Conservation (phyloP, 306 rosid genomes). For the Dryas alaskensis region DNA sequence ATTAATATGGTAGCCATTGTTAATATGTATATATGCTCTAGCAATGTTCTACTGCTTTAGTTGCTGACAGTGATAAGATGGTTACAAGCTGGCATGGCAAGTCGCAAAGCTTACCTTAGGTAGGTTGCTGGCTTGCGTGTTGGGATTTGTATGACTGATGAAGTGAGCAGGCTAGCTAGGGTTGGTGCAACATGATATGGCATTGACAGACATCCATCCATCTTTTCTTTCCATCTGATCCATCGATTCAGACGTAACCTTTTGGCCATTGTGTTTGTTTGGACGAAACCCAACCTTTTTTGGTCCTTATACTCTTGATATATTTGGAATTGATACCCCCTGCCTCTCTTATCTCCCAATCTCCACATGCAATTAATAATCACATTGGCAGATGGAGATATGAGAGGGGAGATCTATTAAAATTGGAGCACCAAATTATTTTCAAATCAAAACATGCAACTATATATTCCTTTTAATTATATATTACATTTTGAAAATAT, state of each 20-base stretch:
- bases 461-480: no score
- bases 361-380: conserved; percentile 1
- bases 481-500: no score
- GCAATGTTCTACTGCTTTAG: neutral
- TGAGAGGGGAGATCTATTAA: neutral
- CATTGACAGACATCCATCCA: conserved; percentile 33
- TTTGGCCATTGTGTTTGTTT: conserved; percentile 21
- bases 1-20: neutral
- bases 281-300: conserved; percentile 18
- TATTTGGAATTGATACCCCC: neutral
- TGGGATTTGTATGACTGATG: conserved; percentile 18
- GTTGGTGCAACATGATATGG: conserved; percentile 34
- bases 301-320: neutral
- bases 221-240: conserved; percentile 34
- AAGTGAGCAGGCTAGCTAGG: conserved; percentile 4
- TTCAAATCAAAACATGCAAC: no score
- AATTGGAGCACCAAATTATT: neutral
- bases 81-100: conserved; percentile 22
- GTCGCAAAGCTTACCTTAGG: conserved; percentile 11
- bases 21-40: neutral
- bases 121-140: conserved; percentile 27
- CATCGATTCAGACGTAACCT: conserved; percentile 39
- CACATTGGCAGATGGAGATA: neutral
- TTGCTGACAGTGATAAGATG: conserved; percentile 37
- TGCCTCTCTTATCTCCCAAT: neutral